Conservation (phyloP, 2,329 filamentous ascomycete genomes). For the Hymenoscyphus occultus region DNA sequence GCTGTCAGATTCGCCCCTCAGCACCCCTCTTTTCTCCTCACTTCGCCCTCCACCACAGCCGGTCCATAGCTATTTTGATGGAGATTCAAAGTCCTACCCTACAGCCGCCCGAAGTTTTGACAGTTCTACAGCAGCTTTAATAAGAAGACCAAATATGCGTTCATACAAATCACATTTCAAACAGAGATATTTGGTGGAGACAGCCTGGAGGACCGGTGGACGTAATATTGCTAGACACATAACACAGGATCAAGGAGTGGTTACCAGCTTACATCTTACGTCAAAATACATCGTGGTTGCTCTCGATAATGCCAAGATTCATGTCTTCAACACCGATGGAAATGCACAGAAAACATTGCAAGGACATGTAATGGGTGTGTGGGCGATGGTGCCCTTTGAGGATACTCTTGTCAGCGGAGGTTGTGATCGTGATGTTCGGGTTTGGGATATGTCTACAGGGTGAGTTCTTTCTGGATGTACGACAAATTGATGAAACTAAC, state of each 20-base stretch:
- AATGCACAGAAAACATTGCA: constrained; percentile 84
- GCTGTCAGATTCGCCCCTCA: constrained; percentile 42
- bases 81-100: constrained; percentile 43
- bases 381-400: constrained; percentile 99
- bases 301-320: constrained; percentile 96
- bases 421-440: constrained; percentile 92
- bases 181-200: constrained; percentile 94
- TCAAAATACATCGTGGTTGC: constrained; percentile 96
- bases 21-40: constrained; percentile 22
- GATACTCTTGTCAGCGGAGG: constrained; percentile 93
- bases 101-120: constrained; percentile 55
- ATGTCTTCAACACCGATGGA: constrained; percentile 92
- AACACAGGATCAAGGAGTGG: constrained; percentile 93
- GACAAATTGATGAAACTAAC: constrained; percentile 30
- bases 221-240: constrained; percentile 80
- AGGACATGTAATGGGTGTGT: constrained; percentile 98
- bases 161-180: constrained; percentile 98
- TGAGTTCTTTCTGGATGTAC: constrained; percentile 46
- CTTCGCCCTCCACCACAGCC: constrained; percentile 33
- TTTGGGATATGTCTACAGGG: constrained; percentile 95
- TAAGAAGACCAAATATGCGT: constrained; percentile 60
- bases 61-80: constrained; percentile 23
- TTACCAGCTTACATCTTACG: constrained; percentile 91
- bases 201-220: constrained; percentile 93
- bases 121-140: constrained; percentile 41